Base-by-base conservation (phyloP, 495 filamentous ascomycete species). In the Rostrohypoxylon terebratum region DNA sequence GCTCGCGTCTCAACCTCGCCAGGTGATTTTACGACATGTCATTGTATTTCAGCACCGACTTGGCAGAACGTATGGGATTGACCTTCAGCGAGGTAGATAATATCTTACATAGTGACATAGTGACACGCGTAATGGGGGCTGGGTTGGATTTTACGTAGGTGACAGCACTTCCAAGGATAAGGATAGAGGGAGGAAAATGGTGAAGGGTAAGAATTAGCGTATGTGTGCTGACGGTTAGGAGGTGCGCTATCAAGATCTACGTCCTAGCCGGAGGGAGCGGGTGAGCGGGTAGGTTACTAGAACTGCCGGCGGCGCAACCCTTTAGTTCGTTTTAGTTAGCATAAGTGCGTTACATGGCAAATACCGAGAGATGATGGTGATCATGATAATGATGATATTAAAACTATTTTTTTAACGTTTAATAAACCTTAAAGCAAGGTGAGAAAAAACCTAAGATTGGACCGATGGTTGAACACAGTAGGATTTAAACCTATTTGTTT, bases 31-130 rank as follows among this genome's bases (percentile, higher is more conserved):
- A 28, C 21, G 21, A 28, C 47, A 45, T 45, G 4, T 45, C 50
- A 33, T 8, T 54, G 47, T 20, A 54, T 36, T 55, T 55, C 51
- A 16, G 28, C 51, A 31, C 51, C n/a, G 28, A 36, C 51, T 55
- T 55, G 51, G 31, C 14, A n/a, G 31, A 55, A 2, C 10, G 38
- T 42, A 42, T 14, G 14, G n/a, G 31, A 8, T 48, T 18, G 4
- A 21, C 7, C 28, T 21, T 11, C 28, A 28, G 6, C 28, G 28
- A 4, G 6, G 23, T 28, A 53, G 48, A 9, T 20, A 13, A 21
- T 21, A 23, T 31, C 10, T 28, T 2, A 16, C 13, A 21, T n/a
- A 11, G 4, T 21, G 16, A 16, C 13, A 21, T n/a, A 11, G 4
- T 21, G 16, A 13, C 36, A 13, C 47, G 20, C 21, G 28, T 55